Evolutionary conservation across 2,329 filamentous ascomycete genomes (phyloP).

Genomic region (Cryphonectria parasitica): DNA sequence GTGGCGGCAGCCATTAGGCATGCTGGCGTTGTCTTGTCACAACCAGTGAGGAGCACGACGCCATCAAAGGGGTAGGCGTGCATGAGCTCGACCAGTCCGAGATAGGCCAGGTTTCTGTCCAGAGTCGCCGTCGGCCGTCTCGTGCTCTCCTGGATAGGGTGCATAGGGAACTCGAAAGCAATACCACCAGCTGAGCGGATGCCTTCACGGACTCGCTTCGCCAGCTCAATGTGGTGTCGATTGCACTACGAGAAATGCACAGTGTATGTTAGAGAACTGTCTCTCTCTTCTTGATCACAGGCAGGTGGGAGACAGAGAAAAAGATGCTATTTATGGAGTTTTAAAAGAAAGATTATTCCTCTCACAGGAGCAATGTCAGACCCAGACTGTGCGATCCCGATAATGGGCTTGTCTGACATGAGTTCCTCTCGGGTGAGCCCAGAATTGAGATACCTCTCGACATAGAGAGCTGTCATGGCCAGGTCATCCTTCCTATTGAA

Average conservation of each 20-base stretch:
- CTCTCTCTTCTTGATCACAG: not conserved
- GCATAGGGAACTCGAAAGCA: constrained; percentile 55
- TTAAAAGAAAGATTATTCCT: not conserved
- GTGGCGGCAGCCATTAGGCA: constrained; percentile 56
- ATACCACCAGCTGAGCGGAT: constrained; percentile 53
- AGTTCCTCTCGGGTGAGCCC: constrained; percentile 54
- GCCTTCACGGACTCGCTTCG: constrained; percentile 54
- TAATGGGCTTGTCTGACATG: constrained; percentile 52
- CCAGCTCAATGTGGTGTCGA: constrained; percentile 52
- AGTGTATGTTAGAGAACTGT: not conserved
- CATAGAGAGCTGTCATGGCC: constrained; percentile 44
- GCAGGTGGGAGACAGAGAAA: not conserved
- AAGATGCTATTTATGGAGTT: not conserved
- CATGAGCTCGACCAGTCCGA: constrained; percentile 52
- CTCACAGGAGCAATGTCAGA: constrained; percentile 49
- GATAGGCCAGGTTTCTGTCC: constrained; percentile 53
- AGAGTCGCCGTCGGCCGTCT: constrained; percentile 52
- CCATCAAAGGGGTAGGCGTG: constrained; percentile 54
- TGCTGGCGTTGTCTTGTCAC: constrained; percentile 57
- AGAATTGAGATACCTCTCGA: constrained; percentile 55
- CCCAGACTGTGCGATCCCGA: constrained; percentile 56
- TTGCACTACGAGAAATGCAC: constrained; percentile 42
- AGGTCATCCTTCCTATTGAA: constrained; percentile 46
- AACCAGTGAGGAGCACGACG: constrained; percentile 54
- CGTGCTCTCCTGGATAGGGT: constrained; percentile 55